Conservation (phyloP, 148 eudicot genomes). For the Camellia japonica region DNA sequence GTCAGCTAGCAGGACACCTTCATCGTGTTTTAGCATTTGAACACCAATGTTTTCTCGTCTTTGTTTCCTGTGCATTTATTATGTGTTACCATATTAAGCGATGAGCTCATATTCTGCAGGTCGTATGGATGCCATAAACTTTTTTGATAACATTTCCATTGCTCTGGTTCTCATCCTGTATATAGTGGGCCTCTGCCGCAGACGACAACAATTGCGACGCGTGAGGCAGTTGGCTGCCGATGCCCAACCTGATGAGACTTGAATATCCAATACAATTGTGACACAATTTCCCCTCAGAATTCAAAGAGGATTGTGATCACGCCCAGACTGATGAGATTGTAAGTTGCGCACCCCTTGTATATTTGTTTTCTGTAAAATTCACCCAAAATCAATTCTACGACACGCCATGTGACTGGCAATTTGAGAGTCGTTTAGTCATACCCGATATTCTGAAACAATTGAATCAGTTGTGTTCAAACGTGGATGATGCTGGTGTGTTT, state of each 20-base stretch:
- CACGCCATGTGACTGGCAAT: no score
- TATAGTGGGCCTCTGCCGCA: slow-evolving; percentile 18
- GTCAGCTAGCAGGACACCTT: not conserved
- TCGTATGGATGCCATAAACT: slow-evolving; percentile 12
- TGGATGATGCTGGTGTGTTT: not conserved
- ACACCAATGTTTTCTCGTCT: not conserved
- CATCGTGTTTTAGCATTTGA: not conserved
- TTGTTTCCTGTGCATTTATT: not conserved
- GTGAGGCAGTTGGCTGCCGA: slow-evolving; percentile 23
- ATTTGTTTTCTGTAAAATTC: not conserved
- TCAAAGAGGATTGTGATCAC: not conserved
- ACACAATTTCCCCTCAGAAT: not conserved
- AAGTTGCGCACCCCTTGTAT: not conserved
- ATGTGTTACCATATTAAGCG: not conserved
- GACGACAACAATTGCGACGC: slow-evolving; percentile 8
- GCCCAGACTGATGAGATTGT: not conserved
- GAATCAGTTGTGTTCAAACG: not conserved
- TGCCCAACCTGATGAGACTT: slow-evolving; percentile 1
- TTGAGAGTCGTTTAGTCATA: not conserved
- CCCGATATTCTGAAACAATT: not conserved
- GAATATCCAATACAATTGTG: not conserved
- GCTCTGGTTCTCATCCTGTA: slow-evolving; percentile 19
- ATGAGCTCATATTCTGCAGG: slow-evolving; percentile 19
- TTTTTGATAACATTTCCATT: slow-evolving; percentile 23
- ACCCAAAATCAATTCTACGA: not conserved